Percentiles rank a stretch among this genome's conserved stretches.
Conservation (phyloP, 441 rosid species). For the Raphanus hybrid region DNA sequence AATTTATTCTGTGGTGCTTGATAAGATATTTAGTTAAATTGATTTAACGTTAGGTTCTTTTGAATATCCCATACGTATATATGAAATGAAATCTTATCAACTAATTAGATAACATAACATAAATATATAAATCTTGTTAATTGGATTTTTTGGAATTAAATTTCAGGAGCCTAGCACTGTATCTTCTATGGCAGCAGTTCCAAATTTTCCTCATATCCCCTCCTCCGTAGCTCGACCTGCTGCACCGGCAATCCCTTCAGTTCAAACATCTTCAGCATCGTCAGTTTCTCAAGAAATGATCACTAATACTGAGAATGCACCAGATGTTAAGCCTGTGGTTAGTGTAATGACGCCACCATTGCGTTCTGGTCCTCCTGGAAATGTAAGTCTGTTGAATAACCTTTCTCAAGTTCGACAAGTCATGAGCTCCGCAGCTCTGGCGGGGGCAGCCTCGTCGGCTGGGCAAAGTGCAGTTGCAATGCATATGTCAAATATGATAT, state of each 20-base stretch:
- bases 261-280: constrained; percentile 90
- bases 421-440: constrained; percentile 84
- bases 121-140: constrained; percentile 9
- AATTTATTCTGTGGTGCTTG: not conserved
- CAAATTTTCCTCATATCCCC: constrained; percentile 68
- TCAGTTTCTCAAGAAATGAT: constrained; percentile 79
- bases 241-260: constrained; percentile 68
- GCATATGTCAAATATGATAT: constrained; percentile 98
- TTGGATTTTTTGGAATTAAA: not conserved
- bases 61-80: constrained; percentile 4
- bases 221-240: constrained; percentile 75
- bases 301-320: constrained; percentile 59
- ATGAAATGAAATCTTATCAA: not conserved
- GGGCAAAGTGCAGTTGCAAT: constrained; percentile 87
- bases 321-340: constrained; percentile 84
- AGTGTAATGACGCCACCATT: constrained; percentile 67
- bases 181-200: constrained; percentile 66
- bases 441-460: constrained; percentile 86
- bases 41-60: not conserved
- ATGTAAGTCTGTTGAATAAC: constrained; percentile 86
- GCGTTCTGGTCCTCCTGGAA: constrained; percentile 77
- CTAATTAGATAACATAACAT: not conserved
- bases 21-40: not conserved
- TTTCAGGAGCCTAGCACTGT: constrained; percentile 87
- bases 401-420: constrained; percentile 93